Conservation (phyloP, 2,329 filamentous ascomycete species). For the Aureobasidium sp. region DNA sequence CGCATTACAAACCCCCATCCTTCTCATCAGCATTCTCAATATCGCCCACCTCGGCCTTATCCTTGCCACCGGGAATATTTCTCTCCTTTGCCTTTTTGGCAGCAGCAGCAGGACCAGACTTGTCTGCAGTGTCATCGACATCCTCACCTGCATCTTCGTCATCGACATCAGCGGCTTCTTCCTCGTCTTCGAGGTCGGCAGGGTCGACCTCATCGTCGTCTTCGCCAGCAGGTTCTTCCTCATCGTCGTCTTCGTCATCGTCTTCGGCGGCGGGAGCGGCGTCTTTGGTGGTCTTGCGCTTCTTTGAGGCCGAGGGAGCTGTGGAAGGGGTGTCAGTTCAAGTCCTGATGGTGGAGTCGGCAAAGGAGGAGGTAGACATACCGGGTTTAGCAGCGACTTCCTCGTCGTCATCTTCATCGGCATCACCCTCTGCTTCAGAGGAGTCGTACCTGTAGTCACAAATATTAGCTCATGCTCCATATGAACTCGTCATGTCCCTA, state of each 20-base stretch:
- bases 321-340: not conserved
- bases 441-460: slow-evolving; percentile 22
- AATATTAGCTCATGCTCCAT: not conserved
- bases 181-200: slow-evolving; percentile 27
- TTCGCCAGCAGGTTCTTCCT: slow-evolving; percentile 25
- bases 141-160: slow-evolving; percentile 28
- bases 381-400: not conserved
- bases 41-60: not conserved
- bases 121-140: slow-evolving; percentile 31
- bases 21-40: not conserved
- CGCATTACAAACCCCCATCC: not conserved
- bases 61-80: slow-evolving; percentile 27
- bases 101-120: slow-evolving; percentile 32
- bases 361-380: not conserved
- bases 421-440: slow-evolving; percentile 23
- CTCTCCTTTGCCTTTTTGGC: slow-evolving; percentile 33
- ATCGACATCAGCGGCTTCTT: slow-evolving; percentile 25
- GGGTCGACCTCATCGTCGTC: slow-evolving; percentile 31
- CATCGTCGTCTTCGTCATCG: slow-evolving; percentile 28
- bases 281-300: slow-evolving; percentile 15
- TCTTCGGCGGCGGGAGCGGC: slow-evolving; percentile 25
- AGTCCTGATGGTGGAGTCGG: not conserved
- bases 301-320: slow-evolving; percentile 1
- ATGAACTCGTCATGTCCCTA: not conserved
- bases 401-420: slow-evolving; percentile 15